These are phyloP conservation scores for Pulveroboletus ravenelii DNA, from an alignment of 768 basidiomycete species.

Conservation along the genomic window DNA sequence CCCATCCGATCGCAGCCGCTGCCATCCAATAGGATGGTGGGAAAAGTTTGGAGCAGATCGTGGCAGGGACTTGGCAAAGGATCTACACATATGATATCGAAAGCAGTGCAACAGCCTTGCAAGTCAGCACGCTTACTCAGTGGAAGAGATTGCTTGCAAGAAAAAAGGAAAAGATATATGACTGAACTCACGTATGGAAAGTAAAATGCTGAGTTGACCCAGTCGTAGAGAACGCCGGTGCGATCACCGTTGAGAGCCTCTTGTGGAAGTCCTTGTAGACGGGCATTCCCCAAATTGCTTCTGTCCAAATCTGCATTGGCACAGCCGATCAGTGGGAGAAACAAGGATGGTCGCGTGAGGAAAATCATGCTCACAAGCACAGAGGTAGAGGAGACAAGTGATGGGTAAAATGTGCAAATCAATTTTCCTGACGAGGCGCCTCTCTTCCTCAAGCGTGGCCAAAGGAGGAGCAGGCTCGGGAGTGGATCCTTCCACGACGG, in stretches of 20 bases:
- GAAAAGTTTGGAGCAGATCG: slow-evolving; percentile 59
- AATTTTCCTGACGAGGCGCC: slow-evolving; percentile 34
- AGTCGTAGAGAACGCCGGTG: slow-evolving; percentile 61
- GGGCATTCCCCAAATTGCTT: slow-evolving; percentile 74
- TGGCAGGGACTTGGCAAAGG: slow-evolving; percentile 63
- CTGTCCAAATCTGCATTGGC: slow-evolving; percentile 51
- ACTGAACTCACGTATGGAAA: slow-evolving; percentile 60
- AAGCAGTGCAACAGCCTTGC: not conserved
- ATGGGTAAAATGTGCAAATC: slow-evolving; percentile 42
- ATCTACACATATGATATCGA: slow-evolving; percentile 40
- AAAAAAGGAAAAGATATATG: not conserved
- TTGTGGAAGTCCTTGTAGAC: slow-evolving; percentile 66
- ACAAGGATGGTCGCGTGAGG: not conserved
- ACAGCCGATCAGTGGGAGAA: slow-evolving; percentile 1
- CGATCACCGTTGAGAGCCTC: slow-evolving; percentile 65
- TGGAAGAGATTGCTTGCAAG: not conserved
- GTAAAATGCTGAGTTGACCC: slow-evolving; percentile 74
- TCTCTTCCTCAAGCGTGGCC: slow-evolving; percentile 33
- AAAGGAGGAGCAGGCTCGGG: slow-evolving; percentile 2
- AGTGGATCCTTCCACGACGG: not conserved
- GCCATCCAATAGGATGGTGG: slow-evolving; percentile 69
- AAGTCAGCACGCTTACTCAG: not conserved
- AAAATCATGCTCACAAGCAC: slow-evolving; percentile 50
- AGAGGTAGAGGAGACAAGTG: slow-evolving; percentile 68
- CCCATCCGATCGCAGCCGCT: slow-evolving; percentile 65